phyloP scores from a whole-genome alignment of 257 asterid species.

The Solanum tarapatanum region DNA sequence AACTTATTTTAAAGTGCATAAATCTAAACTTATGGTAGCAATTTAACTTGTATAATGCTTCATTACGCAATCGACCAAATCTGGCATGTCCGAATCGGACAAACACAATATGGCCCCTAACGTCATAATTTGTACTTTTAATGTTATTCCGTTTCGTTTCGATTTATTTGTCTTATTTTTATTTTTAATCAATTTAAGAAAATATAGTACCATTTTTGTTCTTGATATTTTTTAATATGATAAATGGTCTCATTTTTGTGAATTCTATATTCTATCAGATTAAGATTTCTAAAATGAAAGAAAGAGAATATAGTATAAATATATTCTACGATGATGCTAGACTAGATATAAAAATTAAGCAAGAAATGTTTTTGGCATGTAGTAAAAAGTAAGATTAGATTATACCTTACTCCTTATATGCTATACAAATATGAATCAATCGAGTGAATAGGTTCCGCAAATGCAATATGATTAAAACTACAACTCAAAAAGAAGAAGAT shows the following conservation, averaged over 20 bases:
- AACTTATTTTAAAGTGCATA: background rate
- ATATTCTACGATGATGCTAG: background rate
- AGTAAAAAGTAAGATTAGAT: background rate
- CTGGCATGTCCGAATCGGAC: background rate
- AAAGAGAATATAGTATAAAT: background rate
- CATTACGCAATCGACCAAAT: background rate
- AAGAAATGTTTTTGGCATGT: background rate
- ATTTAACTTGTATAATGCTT: background rate
- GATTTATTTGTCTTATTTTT: background rate
- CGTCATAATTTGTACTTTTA: background rate
- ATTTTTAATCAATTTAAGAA: background rate
- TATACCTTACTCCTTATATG: background rate
- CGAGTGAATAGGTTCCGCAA: fast-evolving
- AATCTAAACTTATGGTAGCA: background rate
- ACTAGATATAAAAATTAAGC: background rate
- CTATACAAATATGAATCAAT: background rate
- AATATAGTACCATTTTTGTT: background rate
- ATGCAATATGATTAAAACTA: background rate
- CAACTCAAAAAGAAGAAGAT: background rate
- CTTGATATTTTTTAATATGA: background rate
- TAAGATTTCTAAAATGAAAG: background rate
- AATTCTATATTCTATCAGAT: background rate
- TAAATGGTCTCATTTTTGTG: too few species aligned
- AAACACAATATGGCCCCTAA: background rate
- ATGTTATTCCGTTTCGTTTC: background rate